phyloP scores from a whole-genome alignment of 75 land plant genomes.

The Chamaecyparis obtusa region DNA sequence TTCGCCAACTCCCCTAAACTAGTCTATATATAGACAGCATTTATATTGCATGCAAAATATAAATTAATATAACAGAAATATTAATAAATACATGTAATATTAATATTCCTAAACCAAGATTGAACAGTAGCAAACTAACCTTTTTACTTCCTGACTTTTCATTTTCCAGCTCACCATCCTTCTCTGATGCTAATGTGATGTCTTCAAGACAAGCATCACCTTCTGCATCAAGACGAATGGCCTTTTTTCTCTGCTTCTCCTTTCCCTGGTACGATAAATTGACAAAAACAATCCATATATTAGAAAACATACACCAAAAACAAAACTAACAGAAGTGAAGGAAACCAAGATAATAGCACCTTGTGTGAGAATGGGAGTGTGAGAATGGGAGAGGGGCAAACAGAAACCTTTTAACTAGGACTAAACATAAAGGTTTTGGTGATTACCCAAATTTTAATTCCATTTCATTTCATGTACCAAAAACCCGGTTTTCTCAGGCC shows the following conservation, averaged over 20 bases:
- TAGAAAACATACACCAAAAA: background rate
- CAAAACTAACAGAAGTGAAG: background rate
- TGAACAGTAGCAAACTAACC: conserved; percentile 26
- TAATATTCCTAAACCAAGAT: background rate
- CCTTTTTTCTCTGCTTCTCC: conserved; percentile 76
- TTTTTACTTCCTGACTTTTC: conserved; percentile 45
- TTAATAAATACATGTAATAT: background rate
- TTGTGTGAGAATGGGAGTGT: background rate
- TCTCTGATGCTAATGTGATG: conserved; percentile 25
- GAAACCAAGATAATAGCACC: background rate
- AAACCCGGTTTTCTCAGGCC: too few relatives aligned
- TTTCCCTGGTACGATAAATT: conserved; percentile 47
- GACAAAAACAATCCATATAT: background rate
- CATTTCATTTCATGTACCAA: background rate
- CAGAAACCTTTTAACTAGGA: background rate
- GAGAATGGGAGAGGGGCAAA: background rate
- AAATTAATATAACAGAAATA: background rate
- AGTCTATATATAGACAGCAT: background rate
- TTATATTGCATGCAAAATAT: background rate
- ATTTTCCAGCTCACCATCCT: conserved; percentile 31
- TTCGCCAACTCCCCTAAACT: background rate
- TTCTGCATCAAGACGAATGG: conserved; percentile 78
- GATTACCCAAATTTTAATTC: background rate
- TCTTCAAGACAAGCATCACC: conserved; percentile 87
- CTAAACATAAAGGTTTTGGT: background rate